Evolutionary conservation across 176 grass and related monocot genomes (phyloP).

Genomic region (Bromus sterilis): DNA sequence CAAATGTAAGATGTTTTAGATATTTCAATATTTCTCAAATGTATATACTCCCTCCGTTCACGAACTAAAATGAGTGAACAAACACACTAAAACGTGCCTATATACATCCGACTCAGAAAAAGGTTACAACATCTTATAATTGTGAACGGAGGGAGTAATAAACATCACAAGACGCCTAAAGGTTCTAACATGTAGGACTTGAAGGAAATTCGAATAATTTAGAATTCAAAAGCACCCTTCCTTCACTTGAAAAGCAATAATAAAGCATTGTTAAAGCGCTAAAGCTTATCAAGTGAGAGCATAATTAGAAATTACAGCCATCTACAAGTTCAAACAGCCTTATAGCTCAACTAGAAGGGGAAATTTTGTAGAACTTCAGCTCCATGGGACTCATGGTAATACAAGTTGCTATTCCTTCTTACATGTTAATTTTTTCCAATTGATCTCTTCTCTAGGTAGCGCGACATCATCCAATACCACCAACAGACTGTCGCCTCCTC

Average conservation of each 20-base stretch:
- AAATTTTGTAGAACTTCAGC: background rate
- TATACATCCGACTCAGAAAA: no score
- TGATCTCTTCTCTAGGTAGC: background rate
- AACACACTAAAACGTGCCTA: no score
- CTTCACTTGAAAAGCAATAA: constrained; percentile 9
- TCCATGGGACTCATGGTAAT: background rate
- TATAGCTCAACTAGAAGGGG: constrained; percentile 6
- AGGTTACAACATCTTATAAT: no score
- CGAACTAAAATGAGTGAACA: no score
- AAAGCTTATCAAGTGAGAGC: constrained; percentile 4
- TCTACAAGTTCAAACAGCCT: background rate
- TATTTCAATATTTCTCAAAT: no score
- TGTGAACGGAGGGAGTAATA: no score
- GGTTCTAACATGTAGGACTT: background rate
- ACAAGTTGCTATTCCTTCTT: background rate
- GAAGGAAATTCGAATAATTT: background rate
- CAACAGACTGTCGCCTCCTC: background rate
- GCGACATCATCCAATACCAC: background rate
- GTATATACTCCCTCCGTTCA: no score
- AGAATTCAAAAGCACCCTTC: background rate
- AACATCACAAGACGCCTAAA: background rate
- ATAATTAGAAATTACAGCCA: background rate
- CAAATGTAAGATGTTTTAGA: no score
- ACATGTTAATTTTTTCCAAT: background rate
- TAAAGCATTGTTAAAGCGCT: background rate